A percentile compares a stretch with the other conserved stretches of the same genome.
Evolutionary conservation across 805 yeast species (phyloP).

Genomic region (Candida nemodendra): DNA sequence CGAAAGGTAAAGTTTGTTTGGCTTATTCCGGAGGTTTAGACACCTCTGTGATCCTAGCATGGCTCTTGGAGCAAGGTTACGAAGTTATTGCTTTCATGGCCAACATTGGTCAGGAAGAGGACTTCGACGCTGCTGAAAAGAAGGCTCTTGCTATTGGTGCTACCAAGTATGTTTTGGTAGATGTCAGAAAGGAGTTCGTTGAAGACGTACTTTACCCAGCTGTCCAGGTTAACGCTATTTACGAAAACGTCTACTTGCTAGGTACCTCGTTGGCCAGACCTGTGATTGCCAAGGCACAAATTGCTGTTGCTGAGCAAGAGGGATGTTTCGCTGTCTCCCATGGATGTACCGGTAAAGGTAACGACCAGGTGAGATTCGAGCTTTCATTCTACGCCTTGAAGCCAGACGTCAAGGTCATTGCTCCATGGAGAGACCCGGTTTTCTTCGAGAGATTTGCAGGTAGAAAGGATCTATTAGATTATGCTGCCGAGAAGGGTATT

Average conservation of each 20-base stretch:
- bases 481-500: slow-evolving; percentile 87
- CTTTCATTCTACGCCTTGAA: slow-evolving; percentile 94
- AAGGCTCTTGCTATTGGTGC: slow-evolving; percentile 98
- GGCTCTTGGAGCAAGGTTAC: slow-evolving; percentile 97
- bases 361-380: slow-evolving; percentile 98
- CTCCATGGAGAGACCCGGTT: slow-evolving; percentile 98
- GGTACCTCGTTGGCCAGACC: slow-evolving; percentile 99
- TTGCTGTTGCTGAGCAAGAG: slow-evolving; percentile 92
- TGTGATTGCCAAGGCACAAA: slow-evolving; percentile 97
- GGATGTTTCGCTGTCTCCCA: slow-evolving; percentile 99
- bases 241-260: slow-evolving; percentile 93
- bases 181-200: slow-evolving; percentile 93
- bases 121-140: slow-evolving; percentile 93
- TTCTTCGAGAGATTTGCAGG: slow-evolving; percentile 97
- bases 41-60: slow-evolving; percentile 95
- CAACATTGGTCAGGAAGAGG: slow-evolving; percentile 99
- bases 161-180: slow-evolving; percentile 88
- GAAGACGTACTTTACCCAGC: slow-evolving; percentile 94
- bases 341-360: slow-evolving; percentile 99
- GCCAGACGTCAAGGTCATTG: slow-evolving; percentile 95
- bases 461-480: slow-evolving; percentile 91
- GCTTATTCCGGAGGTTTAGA: slow-evolving; percentile 99
- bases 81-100: slow-evolving; percentile 99
- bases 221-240: slow-evolving; percentile 94
- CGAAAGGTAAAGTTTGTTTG: slow-evolving; percentile 98